These are phyloP conservation scores for Neurospora tetraspora DNA, from an alignment of 495 filamentous ascomycete species.

Conservation along the genomic window DNA sequence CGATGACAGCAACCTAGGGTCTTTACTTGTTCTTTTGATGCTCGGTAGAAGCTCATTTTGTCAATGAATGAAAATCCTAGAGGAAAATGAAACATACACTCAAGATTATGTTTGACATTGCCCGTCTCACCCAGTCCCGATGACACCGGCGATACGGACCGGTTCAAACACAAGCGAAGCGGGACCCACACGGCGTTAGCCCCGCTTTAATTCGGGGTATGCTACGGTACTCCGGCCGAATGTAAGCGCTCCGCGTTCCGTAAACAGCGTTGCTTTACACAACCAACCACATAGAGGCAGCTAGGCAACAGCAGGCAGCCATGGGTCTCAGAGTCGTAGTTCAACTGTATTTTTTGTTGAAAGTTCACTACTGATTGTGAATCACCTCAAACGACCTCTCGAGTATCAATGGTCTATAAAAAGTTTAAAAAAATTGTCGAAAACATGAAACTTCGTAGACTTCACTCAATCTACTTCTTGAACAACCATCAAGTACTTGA, in stretches of 20 bases:
- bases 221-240: not conserved
- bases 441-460: not conserved
- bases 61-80: not conserved
- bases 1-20: not conserved
- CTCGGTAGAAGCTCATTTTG: not conserved
- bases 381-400: not conserved
- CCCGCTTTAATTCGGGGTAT: not conserved
- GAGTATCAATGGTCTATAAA: not conserved
- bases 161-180: not conserved
- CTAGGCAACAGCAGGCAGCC: not conserved
- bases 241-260: not conserved
- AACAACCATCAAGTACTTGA: not conserved
- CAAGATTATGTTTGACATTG: not conserved
- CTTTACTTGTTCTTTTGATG: not conserved
- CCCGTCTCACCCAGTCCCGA: not conserved
- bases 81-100: not conserved
- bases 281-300: not conserved
- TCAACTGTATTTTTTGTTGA: not conserved
- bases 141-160: not conserved
- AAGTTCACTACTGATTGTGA: not conserved
- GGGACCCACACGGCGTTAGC: not conserved
- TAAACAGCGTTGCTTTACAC: not conserved
- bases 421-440: not conserved
- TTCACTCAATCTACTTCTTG: not conserved
- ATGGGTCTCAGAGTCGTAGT: not conserved